Conservation (phyloP, 208 protist species). For the Novymonas esmeraldas region DNA sequence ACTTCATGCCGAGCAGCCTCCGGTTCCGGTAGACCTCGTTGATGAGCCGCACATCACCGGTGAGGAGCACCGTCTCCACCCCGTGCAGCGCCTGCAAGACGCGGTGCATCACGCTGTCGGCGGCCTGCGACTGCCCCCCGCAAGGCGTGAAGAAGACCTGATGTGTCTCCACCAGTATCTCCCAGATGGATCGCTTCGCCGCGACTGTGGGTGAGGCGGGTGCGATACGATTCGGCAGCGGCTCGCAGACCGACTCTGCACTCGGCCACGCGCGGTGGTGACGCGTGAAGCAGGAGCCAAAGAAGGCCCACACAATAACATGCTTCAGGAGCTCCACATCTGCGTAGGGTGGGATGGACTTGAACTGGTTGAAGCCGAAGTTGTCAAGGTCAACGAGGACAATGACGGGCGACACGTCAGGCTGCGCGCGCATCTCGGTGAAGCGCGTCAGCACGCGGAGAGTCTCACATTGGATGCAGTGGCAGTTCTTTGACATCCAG, state of each 20-base stretch:
- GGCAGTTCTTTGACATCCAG: conserved; percentile 71
- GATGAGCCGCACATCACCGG: conserved; percentile 60
- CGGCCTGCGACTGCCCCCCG: conserved; percentile 71
- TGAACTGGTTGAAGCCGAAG: conserved; percentile 90
- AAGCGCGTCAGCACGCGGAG: conserved; percentile 52
- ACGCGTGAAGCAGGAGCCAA: conserved; percentile 87
- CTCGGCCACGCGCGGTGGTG: conserved; percentile 68
- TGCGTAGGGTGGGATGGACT: conserved; percentile 44
- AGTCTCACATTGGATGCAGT: conserved; percentile 77
- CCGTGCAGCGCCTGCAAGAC: conserved; percentile 51
- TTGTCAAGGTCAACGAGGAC: conserved; percentile 90
- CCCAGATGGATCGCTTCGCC: conserved; percentile 25
- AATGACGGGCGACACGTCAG: conserved; percentile 33
- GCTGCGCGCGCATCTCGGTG: conserved; percentile 6
- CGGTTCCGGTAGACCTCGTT: conserved; percentile 31
- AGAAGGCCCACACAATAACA: conserved; percentile 85
- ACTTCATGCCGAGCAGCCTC: conserved; percentile 52
- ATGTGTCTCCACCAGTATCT: conserved; percentile 9
- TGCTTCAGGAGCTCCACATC: conserved; percentile 44
- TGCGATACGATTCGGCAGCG: conserved; percentile 7
- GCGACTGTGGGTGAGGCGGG: background rate
- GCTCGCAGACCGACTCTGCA: conserved; percentile 52
- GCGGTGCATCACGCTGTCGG: conserved; percentile 71
- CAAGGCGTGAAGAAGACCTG: conserved; percentile 69
- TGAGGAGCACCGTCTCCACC: conserved; percentile 52